Evolutionary conservation across 164 flowering plant species (phyloP).

Genomic region (Euptelea pleiosperma): DNA sequence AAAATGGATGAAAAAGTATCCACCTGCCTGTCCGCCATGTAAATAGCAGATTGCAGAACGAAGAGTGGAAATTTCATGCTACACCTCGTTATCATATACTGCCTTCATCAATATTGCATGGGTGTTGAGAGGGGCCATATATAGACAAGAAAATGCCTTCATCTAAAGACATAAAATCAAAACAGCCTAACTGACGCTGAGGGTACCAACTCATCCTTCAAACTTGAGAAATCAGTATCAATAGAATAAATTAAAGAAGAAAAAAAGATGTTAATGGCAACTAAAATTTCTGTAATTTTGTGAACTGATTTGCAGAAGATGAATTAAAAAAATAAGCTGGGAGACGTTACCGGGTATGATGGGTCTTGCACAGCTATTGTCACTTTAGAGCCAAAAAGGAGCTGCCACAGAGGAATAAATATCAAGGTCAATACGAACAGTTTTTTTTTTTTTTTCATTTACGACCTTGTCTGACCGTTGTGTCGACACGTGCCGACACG

Average conservation of each 20-base stretch:
- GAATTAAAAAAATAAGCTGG: constrained; percentile 1
- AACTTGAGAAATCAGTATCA: neutral
- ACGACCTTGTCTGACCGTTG: no score
- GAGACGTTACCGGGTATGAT: constrained; percentile 73
- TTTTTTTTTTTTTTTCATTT: no score
- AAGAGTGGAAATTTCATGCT: neutral
- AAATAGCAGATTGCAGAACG: neutral
- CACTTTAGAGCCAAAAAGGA: constrained; percentile 77
- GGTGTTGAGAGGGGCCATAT: neutral
- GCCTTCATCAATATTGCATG: neutral
- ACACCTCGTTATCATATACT: neutral
- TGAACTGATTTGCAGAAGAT: neutral
- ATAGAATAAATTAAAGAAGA: neutral
- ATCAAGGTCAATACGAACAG: constrained; percentile 5
- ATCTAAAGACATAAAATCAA: no score
- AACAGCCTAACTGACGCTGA: neutral
- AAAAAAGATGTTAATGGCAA: neutral
- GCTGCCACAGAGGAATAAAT: constrained; percentile 34
- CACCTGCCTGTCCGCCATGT: neutral
- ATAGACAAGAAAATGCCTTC: neutral
- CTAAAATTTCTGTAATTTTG: neutral
- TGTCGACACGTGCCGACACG: no score
- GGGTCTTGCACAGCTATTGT: constrained; percentile 95
- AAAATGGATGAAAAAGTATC: no score
- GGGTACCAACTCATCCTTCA: neutral